Percentiles rank a stretch among this genome's conserved stretches.
Conservation (phyloP, 78 protist species). For the Dictyostelium brefeldianum region DNA sequence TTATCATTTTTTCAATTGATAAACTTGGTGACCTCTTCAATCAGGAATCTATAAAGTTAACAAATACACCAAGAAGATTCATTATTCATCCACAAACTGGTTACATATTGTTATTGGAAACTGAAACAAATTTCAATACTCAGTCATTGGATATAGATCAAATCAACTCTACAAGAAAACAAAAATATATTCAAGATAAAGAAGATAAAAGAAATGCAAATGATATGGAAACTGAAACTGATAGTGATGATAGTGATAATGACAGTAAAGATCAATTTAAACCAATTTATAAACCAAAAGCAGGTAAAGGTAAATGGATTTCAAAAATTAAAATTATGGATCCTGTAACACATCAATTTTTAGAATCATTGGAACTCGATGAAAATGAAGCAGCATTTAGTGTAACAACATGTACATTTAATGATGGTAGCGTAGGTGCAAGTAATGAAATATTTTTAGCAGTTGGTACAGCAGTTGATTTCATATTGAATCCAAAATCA, state of each 20-base stretch:
- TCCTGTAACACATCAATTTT: conserved; percentile 59
- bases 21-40: conserved; percentile 92
- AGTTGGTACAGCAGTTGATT: conserved; percentile 92
- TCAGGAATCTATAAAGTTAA: conserved; percentile 78
- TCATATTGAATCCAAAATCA: conserved; percentile 82
- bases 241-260: conserved; percentile 34
- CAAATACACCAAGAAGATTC: conserved; percentile 91
- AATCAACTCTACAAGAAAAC: neutral
- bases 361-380: conserved; percentile 74
- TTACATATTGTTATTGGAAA: conserved; percentile 85
- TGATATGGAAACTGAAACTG: neutral
- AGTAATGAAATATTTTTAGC: conserved; percentile 81
- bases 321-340: conserved; percentile 91
- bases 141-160: neutral
- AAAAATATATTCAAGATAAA: conserved; percentile 22
- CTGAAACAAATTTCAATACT: conserved; percentile 85
- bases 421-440: conserved; percentile 68
- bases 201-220: neutral
- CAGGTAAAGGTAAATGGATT: conserved; percentile 92
- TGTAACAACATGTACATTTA: conserved; percentile 50
- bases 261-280: conserved; percentile 23
- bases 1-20: conserved; percentile 90
- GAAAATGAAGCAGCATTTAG: conserved; percentile 94
- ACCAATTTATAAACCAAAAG: conserved; percentile 58
- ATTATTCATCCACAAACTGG: conserved; percentile 78